A percentile compares a stretch with the other conserved stretches of the same genome.
Conservation (phyloP, 2,329 filamentous ascomycete species). For the Allantophomopsis lycopodina region DNA sequence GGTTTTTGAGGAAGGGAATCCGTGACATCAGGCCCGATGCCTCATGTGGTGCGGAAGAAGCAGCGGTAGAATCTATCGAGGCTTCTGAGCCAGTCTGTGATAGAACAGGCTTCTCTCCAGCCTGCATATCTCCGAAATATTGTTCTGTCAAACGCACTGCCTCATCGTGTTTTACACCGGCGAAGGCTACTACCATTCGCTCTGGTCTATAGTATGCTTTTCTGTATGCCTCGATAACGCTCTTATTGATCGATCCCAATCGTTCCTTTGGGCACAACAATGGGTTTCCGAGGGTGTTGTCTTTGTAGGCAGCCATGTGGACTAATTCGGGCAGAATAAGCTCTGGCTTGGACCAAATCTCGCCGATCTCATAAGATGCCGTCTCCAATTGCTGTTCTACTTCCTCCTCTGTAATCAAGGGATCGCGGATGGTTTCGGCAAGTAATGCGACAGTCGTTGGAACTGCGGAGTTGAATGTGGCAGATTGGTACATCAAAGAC, state of each 20-base stretch:
- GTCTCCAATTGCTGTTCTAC: slow-evolving; percentile 79
- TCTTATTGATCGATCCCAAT: slow-evolving; percentile 57
- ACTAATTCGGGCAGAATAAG: slow-evolving; percentile 90
- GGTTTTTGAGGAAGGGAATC: slow-evolving; percentile 80
- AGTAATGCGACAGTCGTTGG: slow-evolving; percentile 70
- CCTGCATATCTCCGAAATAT: slow-evolving; percentile 85
- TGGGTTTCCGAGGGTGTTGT: slow-evolving; percentile 92
- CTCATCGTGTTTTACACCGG: slow-evolving; percentile 70
- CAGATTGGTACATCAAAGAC: slow-evolving; percentile 96
- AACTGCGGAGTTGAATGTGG: slow-evolving; percentile 91
- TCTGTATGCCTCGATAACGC: slow-evolving; percentile 65
- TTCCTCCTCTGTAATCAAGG: slow-evolving; percentile 73
- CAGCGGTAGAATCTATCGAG: slow-evolving; percentile 27
- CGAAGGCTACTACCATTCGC: slow-evolving; percentile 87
- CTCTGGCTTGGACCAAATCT: slow-evolving; percentile 97
- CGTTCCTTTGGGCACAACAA: slow-evolving; percentile 81
- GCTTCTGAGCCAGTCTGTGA: slow-evolving; percentile 46
- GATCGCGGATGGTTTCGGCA: slow-evolving; percentile 86
- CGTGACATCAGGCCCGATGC: slow-evolving; percentile 63
- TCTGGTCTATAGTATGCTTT: slow-evolving; percentile 79
- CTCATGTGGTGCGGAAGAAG: slow-evolving; percentile 27
- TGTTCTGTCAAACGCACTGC: slow-evolving; percentile 70
- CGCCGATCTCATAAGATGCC: slow-evolving; percentile 86
- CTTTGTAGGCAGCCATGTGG: slow-evolving; percentile 89
- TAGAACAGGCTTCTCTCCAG: slow-evolving; percentile 29